A percentile compares a stretch with the other conserved stretches of the same genome.
phyloP scores from a whole-genome alignment of 2,329 filamentous ascomycete species.

The Fusarium ramigenum region DNA sequence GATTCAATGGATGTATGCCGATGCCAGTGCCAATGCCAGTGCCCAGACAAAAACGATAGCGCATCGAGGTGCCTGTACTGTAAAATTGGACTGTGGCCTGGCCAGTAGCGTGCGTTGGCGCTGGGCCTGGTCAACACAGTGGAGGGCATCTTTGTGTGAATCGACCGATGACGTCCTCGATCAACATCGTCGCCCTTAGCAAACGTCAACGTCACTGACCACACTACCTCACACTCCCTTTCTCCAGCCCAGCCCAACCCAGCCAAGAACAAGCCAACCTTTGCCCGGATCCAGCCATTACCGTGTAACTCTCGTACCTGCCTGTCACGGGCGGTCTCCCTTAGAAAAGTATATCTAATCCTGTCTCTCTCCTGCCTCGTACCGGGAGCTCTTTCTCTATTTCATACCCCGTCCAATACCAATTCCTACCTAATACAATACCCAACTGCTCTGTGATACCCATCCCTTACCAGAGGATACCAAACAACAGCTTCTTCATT shows the following conservation, averaged over 20 bases:
- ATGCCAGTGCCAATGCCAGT: background rate
- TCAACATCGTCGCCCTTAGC: constrained; percentile 40
- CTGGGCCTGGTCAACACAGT: constrained; percentile 15
- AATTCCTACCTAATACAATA: constrained; percentile 31
- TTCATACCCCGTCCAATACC: constrained; percentile 25
- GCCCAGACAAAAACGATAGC: constrained; percentile 15
- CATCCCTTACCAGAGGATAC: constrained; percentile 39
- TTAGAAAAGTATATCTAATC: constrained; percentile 43
- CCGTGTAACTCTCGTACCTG: constrained; percentile 29
- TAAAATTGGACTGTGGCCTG: background rate
- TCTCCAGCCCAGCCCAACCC: constrained; percentile 16
- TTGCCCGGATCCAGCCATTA: constrained; percentile 34
- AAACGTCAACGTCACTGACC: constrained; percentile 52
- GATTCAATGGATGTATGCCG: constrained; percentile 20
- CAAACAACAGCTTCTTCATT: constrained; percentile 29
- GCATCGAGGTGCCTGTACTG: background rate
- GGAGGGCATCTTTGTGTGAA: constrained; percentile 11
- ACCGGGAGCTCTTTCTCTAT: constrained; percentile 2
- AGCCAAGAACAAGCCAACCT: background rate
- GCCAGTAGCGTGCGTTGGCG: constrained; percentile 11
- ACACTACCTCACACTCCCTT: constrained; percentile 5
- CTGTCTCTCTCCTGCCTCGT: constrained; percentile 16
- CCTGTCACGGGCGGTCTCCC: constrained; percentile 21
- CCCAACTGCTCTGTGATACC: constrained; percentile 45
- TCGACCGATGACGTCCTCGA: constrained; percentile 49